phyloP scores from a whole-genome alignment of 331 rosid genomes.

The Pyrus hybrid region DNA sequence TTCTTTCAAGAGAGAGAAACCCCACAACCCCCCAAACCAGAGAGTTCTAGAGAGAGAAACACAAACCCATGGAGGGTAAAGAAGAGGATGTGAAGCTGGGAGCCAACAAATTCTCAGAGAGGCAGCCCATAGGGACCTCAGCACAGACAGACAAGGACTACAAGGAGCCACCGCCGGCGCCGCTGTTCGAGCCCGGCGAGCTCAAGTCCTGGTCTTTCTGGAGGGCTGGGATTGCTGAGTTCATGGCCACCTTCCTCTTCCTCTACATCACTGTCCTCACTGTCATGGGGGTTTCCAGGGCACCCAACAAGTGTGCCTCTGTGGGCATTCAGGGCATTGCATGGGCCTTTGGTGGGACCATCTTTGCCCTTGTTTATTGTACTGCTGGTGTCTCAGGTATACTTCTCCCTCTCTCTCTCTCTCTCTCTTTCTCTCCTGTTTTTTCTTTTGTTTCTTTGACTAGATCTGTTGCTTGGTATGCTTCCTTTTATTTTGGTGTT shows the following conservation, averaged over 20 bases:
- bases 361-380: conserved; percentile 38
- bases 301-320: conserved; percentile 24
- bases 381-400: conserved; percentile 40
- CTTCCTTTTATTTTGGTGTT: background rate
- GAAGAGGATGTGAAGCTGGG: conserved; percentile 37
- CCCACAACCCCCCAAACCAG: background rate
- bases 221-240: conserved; percentile 44
- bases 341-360: conserved; percentile 46
- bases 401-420: background rate
- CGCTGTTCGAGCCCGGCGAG: conserved; percentile 37
- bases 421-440: background rate
- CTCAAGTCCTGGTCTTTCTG: conserved; percentile 38
- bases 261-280: conserved; percentile 38
- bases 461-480: background rate
- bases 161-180: conserved; percentile 38
- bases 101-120: conserved; percentile 31
- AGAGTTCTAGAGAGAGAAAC: background rate
- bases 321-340: conserved; percentile 40
- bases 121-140: conserved; percentile 36
- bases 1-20: conserved; percentile 3
- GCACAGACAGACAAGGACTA: conserved; percentile 44
- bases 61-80: conserved; percentile 26
- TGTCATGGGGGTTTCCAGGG: conserved; percentile 23
- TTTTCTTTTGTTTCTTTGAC: background rate
- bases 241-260: conserved; percentile 33